Evolutionary conservation across 192 early-diverging fungal genomes (phyloP), one percentile per base, ranked within the genome.

Genomic region (Gryganskiella cystojenkinii): DNA sequence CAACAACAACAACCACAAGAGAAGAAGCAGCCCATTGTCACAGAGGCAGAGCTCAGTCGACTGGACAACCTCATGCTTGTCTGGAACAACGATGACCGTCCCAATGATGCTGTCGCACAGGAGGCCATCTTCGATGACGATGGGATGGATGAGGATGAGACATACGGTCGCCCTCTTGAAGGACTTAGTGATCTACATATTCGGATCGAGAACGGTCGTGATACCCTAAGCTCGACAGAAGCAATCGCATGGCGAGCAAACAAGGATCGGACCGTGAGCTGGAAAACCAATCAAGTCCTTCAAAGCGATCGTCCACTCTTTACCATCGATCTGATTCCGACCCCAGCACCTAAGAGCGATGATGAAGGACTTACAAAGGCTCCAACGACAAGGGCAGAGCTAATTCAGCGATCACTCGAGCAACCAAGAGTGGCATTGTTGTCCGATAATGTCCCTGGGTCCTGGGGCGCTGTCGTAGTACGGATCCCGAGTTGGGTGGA

Each of bases 401-500:
- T 67, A 45, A 49, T 50, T 15, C 30, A 58, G 15, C 8, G 30
- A 9, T 50, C 53, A 19, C 53, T 60, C 0, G 25, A 51, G 22
- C 60, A 69, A n/a, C 47, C 54, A 1, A 30, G 49, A 0, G 30
- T 60, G 2, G 61, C 74, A 24, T 9, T 69, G 19, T 34, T 69
- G 25, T 64, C 67, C n/a, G 74, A 78, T 30, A 30, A 61, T 6
- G 42, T 76, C 22, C 72, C 72, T 35, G 52, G 24, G 3, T 45
- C 52, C 0, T 76, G 72, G 72, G 60, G 46, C 0, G 65, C 64
- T 11, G 47, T 52, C 8, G 20, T 63, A n/a, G 72, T 63, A 0
- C 42, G 59, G 54, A 47, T 76, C 28, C 72, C 64, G 19, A 45
- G 64, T 3, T 69, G 74, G 74, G 66, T 78, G 4, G 35, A 22